Evolutionary conservation across 176 grass and related monocot species (phyloP).

Genomic region (Pontederia paniculata): DNA sequence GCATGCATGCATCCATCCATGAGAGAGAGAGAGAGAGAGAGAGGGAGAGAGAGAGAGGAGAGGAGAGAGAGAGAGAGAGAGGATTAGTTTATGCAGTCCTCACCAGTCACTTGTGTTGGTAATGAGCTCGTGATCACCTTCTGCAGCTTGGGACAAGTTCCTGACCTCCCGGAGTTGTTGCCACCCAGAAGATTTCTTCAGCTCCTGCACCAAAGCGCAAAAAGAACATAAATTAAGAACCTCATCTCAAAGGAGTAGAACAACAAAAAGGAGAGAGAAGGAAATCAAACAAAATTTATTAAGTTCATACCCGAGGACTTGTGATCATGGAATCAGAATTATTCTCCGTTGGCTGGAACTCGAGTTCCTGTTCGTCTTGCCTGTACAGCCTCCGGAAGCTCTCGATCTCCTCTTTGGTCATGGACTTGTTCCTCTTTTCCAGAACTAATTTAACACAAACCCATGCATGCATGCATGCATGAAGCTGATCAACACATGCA

Average conservation of each 20-base stretch:
- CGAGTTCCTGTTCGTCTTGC: constrained; percentile 13
- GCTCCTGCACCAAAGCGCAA: background rate
- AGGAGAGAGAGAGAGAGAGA: too few relatives aligned
- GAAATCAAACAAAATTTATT: too few relatives aligned
- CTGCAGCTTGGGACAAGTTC: too few relatives aligned
- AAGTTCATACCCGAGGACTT: background rate
- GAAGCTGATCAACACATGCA: background rate
- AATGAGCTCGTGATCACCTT: too few relatives aligned
- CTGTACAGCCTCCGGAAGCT: constrained; percentile 49
- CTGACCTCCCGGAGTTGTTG: background rate
- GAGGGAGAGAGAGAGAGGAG: too few relatives aligned
- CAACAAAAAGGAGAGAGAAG: too few relatives aligned
- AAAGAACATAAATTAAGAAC: background rate
- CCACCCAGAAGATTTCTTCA: background rate
- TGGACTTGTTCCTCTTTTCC: constrained; percentile 46
- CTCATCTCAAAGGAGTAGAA: too few relatives aligned
- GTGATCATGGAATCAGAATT: constrained; percentile 6
- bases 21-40: too few relatives aligned
- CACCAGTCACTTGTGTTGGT: too few relatives aligned
- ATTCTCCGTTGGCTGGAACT: background rate
- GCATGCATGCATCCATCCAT: background rate
- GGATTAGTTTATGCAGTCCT: too few relatives aligned
- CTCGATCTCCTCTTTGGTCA: constrained; percentile 75
- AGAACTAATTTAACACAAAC: constrained; percentile 38
- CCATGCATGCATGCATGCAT: background rate